Percentiles rank a stretch among this genome's conserved stretches.
Conservation (phyloP, 257 asterid genomes). For the Verbascum thapsus region DNA sequence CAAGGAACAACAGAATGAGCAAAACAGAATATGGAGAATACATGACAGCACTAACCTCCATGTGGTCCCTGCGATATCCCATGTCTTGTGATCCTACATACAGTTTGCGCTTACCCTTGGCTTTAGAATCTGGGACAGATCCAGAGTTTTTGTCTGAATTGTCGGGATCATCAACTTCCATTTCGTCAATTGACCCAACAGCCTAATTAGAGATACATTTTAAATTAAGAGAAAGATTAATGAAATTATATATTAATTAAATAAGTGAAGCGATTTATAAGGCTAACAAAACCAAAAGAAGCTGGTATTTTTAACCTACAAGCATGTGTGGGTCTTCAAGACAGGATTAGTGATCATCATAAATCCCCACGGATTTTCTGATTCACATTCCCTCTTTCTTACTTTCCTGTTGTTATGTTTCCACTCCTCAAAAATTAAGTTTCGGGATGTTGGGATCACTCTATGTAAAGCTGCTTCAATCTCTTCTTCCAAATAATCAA, state of each 20-base stretch:
- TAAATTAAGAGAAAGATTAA: conserved; percentile 11
- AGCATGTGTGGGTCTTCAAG: too few relatives aligned
- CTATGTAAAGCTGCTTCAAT: too few relatives aligned
- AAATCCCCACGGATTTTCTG: too few relatives aligned
- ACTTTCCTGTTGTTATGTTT: too few relatives aligned
- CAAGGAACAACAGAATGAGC: conserved; percentile 28
- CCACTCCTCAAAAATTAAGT: too few relatives aligned
- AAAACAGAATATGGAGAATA: conserved; percentile 17
- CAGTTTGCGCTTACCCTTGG: conserved; percentile 72
- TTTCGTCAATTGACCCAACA: conserved; percentile 87
- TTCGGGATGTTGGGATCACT: too few relatives aligned
- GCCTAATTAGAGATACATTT: conserved; percentile 47
- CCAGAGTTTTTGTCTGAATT: conserved; percentile 72
- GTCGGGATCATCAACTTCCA: conserved; percentile 82
- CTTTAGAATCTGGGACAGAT: conserved; percentile 61
- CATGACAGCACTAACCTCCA: conserved; percentile 69
- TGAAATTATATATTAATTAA: conserved; percentile 1
- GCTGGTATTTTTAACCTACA: too few relatives aligned
- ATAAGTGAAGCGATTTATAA: not conserved
- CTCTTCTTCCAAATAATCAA: too few relatives aligned
- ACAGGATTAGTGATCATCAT: too few relatives aligned
- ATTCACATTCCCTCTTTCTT: too few relatives aligned
- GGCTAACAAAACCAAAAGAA: too few relatives aligned
- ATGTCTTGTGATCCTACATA: conserved; percentile 90
- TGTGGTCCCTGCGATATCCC: conserved; percentile 88